phyloP scores from a whole-genome alignment of 352 stramenopile species.

The Pythium periplocum region DNA sequence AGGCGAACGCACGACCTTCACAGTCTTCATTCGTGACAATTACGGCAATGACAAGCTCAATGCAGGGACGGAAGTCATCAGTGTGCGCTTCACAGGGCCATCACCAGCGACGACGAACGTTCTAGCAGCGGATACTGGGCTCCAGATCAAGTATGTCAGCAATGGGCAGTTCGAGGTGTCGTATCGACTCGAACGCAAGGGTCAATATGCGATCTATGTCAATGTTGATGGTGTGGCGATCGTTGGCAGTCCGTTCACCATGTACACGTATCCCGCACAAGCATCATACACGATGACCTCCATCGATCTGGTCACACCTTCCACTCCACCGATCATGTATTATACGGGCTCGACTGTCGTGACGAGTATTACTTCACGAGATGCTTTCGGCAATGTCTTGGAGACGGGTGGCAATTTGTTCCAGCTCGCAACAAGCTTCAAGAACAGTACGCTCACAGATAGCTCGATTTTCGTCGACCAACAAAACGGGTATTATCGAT shows the following conservation, averaged over 20 bases:
- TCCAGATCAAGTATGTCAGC: slow-evolving; percentile 27
- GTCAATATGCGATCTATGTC: slow-evolving; percentile 39
- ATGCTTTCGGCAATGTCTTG: slow-evolving; percentile 40
- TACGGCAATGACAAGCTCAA: slow-evolving; percentile 63
- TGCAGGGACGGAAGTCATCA: slow-evolving; percentile 38
- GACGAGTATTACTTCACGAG: slow-evolving; percentile 35
- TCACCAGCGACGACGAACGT: slow-evolving; percentile 18
- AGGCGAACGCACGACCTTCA: slow-evolving; percentile 40
- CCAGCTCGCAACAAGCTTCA: slow-evolving; percentile 19
- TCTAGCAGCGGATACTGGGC: slow-evolving; percentile 7
- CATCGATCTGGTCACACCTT: slow-evolving; percentile 41
- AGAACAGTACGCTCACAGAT: slow-evolving; percentile 22
- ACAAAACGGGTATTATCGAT: slow-evolving; percentile 19
- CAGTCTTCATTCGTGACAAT: slow-evolving; percentile 42
- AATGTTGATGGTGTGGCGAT: slow-evolving; percentile 36
- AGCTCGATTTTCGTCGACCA: slow-evolving; percentile 29
- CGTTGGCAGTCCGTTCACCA: slow-evolving; percentile 39
- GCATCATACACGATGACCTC: slow-evolving; percentile 37
- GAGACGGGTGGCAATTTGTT: slow-evolving; percentile 50
- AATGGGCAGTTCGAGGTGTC: slow-evolving; percentile 32
- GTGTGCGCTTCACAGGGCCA: slow-evolving; percentile 29
- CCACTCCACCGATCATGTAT: slow-evolving; percentile 20
- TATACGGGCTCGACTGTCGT: slow-evolving; percentile 31
- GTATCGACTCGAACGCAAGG: slow-evolving; percentile 39
- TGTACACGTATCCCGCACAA: slow-evolving; percentile 46